Evolutionary conservation across 768 basidiomycete genomes (phyloP).

Genomic region (Rhodocollybia butyracea): DNA sequence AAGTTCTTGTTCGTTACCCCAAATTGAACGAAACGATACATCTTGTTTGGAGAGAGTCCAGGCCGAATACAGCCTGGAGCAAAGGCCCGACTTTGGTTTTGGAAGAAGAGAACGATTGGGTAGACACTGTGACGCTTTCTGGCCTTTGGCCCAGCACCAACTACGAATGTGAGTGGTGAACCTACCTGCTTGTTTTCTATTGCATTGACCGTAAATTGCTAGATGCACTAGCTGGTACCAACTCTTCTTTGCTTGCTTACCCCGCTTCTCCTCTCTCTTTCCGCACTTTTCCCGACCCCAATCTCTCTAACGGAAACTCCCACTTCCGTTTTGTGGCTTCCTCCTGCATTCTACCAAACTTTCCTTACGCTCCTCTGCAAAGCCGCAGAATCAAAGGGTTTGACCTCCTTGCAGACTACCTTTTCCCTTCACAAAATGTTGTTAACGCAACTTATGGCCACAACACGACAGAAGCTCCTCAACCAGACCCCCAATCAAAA

Average conservation of each 20-base stretch:
- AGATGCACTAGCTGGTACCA: conserved; percentile 42
- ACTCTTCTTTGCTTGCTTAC: conserved; percentile 47
- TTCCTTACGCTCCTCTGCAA: conserved; percentile 62
- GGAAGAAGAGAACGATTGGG: conserved; percentile 51
- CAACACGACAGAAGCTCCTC: background rate
- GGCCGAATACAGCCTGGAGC: conserved; percentile 39
- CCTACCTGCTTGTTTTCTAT: conserved; percentile 3
- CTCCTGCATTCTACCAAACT: conserved; percentile 68
- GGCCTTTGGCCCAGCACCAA: conserved; percentile 66
- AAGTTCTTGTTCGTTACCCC: conserved; percentile 63
- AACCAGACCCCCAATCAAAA: background rate
- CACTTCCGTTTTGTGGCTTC: conserved; percentile 70
- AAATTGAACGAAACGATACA: conserved; percentile 30
- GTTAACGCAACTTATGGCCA: background rate
- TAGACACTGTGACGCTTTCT: conserved; percentile 45
- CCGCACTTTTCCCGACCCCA: conserved; percentile 72
- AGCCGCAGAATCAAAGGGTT: conserved; percentile 58
- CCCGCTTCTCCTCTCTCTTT: conserved; percentile 53
- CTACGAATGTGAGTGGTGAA: conserved; percentile 61
- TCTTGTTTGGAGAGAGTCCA: conserved; percentile 41
- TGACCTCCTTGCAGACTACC: conserved; percentile 57
- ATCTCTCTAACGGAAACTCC: conserved; percentile 44
- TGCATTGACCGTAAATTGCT: conserved; percentile 3
- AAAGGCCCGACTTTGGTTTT: conserved; percentile 51
- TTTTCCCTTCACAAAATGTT: conserved; percentile 27